Base-by-base conservation (phyloP, 305 asterid species). In the Ajuga reptans region DNA sequence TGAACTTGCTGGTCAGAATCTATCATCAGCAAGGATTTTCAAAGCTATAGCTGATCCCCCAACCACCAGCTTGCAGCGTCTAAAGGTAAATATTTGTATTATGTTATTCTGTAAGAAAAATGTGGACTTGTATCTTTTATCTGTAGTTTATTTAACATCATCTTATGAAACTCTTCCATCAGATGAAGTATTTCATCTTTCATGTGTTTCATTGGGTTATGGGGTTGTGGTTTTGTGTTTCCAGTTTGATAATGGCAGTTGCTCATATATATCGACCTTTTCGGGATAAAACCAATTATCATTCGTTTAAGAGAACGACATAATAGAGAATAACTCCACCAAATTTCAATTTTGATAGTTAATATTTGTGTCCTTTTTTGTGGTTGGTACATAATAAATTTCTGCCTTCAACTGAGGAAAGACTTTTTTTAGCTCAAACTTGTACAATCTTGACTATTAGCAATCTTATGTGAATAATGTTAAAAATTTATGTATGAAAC, bases 41-140 rank as follows among this genome's bases (percentile, higher is more conserved):
- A 92, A 92, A 84, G 97, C 98, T 76, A 79, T 81, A 64, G 97
- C 98, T 11, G 98, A 92, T 58, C 98, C 98, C 31, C 98, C 98
- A 50, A 92, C 98, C 16, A 92, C 98, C 65, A 92, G 95, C 79
- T 84, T 92, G 85, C 98, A 92, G 78, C 96, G 96, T 66, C 77
- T 92, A 50, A 92, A 92, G 93, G 97, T 90, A 72, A 76, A 72
- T 64, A 3, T 61, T 67, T 31, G 27, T 21, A 21, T 21, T 21
- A 21, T 2, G 1, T 21, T 21, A 21, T 21, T 21, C 27, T 21
- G 27, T 5, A 31, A 27, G 66, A 72, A 46, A 59, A 12, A 31
- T 29, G 33, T 63, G 49, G 69, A 52, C 45, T 16, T 14, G 33
- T 58, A 46, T 29, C 12, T 18, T 6, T 60, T 18, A 52, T 2